Evolutionary conservation across 768 basidiomycete species (phyloP).

Genomic region (Auriscalpium microsporum): DNA sequence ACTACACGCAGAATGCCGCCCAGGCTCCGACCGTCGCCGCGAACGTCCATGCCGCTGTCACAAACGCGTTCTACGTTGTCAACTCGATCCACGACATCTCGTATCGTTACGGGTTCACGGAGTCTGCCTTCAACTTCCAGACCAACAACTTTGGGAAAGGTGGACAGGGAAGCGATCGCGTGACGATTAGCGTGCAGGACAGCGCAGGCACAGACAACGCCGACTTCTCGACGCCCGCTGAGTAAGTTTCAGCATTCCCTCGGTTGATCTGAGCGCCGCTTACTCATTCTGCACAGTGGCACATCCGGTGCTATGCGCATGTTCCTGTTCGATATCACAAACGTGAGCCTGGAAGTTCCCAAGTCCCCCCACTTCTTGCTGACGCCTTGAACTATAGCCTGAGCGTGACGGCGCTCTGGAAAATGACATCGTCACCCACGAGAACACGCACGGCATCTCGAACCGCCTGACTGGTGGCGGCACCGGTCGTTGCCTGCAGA

Average conservation of each 20-base stretch:
- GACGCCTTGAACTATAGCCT: constrained; percentile 25
- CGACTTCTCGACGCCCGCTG: constrained; percentile 35
- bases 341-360: constrained; percentile 6
- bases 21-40: constrained; percentile 31
- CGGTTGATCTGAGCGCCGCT: neutral
- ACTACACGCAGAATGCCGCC: constrained; percentile 27
- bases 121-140: constrained; percentile 54
- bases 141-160: constrained; percentile 44
- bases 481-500: constrained; percentile 52
- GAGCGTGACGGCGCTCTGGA: constrained; percentile 57
- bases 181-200: constrained; percentile 44
- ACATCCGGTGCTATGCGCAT: constrained; percentile 37
- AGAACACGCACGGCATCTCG: too few species aligned
- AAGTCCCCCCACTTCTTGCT: too few species aligned
- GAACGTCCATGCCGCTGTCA: constrained; percentile 47
- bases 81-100: constrained; percentile 50
- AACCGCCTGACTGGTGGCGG: too few species aligned
- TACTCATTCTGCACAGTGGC: constrained; percentile 14
- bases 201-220: constrained; percentile 36
- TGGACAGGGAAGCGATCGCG: constrained; percentile 41
- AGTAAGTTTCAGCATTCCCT: constrained; percentile 22
- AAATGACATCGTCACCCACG: too few species aligned
- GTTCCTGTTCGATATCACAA: constrained; percentile 26
- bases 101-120: constrained; percentile 55
- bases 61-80: constrained; percentile 50